Percentiles rank a stretch among this genome's conserved stretches.
Evolutionary conservation across 2,329 filamentous ascomycete genomes (phyloP).

Genomic region (Fusarium virguliforme): DNA sequence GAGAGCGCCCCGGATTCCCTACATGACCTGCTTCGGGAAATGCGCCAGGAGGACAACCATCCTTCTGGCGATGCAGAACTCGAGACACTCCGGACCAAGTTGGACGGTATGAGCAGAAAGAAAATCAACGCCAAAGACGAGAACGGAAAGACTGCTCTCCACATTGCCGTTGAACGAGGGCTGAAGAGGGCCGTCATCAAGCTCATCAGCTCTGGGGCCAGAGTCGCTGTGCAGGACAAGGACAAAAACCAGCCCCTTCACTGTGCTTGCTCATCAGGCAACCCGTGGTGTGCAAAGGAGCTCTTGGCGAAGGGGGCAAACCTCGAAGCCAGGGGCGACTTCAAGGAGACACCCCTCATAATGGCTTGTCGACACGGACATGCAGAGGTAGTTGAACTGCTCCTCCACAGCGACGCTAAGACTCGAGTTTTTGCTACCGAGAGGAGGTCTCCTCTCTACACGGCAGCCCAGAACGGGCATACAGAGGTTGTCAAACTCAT

Average conservation of each 20-base stretch:
- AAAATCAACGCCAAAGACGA: conserved; percentile 1
- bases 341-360: not conserved
- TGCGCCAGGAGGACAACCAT: not conserved
- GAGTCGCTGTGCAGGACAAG: not conserved
- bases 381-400: not conserved
- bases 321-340: not conserved
- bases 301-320: not conserved
- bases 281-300: not conserved
- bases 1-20: not conserved
- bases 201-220: not conserved
- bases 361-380: not conserved
- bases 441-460: not conserved
- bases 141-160: not conserved
- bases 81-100: not conserved
- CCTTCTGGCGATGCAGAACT: not conserved
- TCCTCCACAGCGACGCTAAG: not conserved
- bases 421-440: not conserved
- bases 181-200: not conserved
- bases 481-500: not conserved
- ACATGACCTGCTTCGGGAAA: not conserved
- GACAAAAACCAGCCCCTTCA: not conserved
- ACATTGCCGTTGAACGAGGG: not conserved
- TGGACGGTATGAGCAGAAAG: not conserved
- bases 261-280: not conserved
- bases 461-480: not conserved